Percentiles rank a stretch among this genome's conserved stretches.
These are phyloP conservation scores for Bondarzewia mesenterica DNA, from an alignment of 1,284 basidiomycete species.

Conservation along the genomic window DNA sequence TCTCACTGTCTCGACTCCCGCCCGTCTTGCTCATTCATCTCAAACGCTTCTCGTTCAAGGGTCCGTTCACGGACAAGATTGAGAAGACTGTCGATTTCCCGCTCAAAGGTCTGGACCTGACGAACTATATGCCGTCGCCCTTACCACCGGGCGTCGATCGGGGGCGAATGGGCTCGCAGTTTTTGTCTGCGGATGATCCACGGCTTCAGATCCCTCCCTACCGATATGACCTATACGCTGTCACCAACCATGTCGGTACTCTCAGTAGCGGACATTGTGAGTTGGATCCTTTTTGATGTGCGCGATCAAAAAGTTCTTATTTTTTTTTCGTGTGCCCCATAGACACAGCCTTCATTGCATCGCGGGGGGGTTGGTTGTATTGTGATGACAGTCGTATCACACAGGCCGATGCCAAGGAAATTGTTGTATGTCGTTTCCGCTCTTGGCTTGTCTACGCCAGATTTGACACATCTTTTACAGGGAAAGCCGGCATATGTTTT, in stretches of 20 bases:
- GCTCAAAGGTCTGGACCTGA: conserved; percentile 76
- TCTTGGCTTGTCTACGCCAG: background rate
- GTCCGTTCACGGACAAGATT: conserved; percentile 92
- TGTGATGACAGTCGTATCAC: conserved; percentile 83
- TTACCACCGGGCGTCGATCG: conserved; percentile 55
- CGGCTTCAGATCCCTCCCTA: conserved; percentile 78
- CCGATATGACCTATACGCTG: conserved; percentile 82
- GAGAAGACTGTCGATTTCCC: conserved; percentile 91
- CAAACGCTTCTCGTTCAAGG: conserved; percentile 91
- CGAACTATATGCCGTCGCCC: conserved; percentile 83
- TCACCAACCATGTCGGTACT: conserved; percentile 90
- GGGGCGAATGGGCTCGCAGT: conserved; percentile 20
- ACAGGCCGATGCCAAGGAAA: conserved; percentile 63
- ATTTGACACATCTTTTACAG: conserved; percentile 32
- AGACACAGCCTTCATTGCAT: conserved; percentile 85
- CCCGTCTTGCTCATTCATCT: conserved; percentile 93
- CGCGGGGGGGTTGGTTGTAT: conserved; percentile 75
- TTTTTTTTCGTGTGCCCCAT: conserved; percentile 3
- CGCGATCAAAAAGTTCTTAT: background rate
- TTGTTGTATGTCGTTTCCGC: conserved; percentile 59
- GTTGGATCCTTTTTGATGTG: conserved; percentile 25
- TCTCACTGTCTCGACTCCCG: conserved; percentile 87
- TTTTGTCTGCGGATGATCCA: conserved; percentile 58
- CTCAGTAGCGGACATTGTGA: conserved; percentile 88
- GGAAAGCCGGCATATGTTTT: conserved; percentile 83